Conservation (phyloP, 768 basidiomycete species). For the Leccinum truebloodii region DNA sequence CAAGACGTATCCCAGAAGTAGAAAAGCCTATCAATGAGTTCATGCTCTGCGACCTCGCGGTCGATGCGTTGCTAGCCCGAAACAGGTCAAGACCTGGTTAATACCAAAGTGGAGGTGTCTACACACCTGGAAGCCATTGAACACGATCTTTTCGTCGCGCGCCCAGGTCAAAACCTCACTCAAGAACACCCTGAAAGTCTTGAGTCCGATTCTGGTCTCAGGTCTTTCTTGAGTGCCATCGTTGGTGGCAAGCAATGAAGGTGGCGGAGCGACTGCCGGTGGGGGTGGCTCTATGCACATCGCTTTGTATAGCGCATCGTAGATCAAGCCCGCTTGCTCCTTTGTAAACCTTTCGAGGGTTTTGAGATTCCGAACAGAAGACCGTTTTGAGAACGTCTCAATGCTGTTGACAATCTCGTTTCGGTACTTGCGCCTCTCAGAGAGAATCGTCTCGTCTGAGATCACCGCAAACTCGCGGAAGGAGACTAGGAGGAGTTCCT, state of each 20-base stretch:
- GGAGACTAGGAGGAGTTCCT: constrained; percentile 93
- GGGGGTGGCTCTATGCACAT: constrained; percentile 78
- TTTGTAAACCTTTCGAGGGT: constrained; percentile 80
- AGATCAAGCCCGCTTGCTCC: constrained; percentile 86
- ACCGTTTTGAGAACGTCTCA: constrained; percentile 91
- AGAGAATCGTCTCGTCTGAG: constrained; percentile 89
- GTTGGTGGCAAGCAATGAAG: constrained; percentile 54
- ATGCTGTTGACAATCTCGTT: constrained; percentile 90
- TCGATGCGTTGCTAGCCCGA: constrained; percentile 75
- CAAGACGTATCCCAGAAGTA: constrained; percentile 85
- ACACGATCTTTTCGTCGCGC: constrained; percentile 87
- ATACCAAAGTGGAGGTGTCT: constrained; percentile 1
- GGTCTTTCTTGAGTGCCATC: constrained; percentile 71
- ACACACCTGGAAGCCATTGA: constrained; percentile 85
- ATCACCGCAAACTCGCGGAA: constrained; percentile 98
- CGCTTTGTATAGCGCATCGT: constrained; percentile 87
- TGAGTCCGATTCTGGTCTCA: constrained; percentile 85
- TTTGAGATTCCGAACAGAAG: constrained; percentile 85
- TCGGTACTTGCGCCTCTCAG: constrained; percentile 83
- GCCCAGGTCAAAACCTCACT: constrained; percentile 97
- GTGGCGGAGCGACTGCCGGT: constrained; percentile 47
- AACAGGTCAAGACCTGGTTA: constrained; percentile 5
- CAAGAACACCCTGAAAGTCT: constrained; percentile 86
- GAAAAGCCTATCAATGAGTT: constrained; percentile 91
- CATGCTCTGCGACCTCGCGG: constrained; percentile 91